These are phyloP conservation scores for Hordeum pubiflorum DNA, from an alignment of 202 grass and related monocot genomes.

Conservation along the genomic window DNA sequence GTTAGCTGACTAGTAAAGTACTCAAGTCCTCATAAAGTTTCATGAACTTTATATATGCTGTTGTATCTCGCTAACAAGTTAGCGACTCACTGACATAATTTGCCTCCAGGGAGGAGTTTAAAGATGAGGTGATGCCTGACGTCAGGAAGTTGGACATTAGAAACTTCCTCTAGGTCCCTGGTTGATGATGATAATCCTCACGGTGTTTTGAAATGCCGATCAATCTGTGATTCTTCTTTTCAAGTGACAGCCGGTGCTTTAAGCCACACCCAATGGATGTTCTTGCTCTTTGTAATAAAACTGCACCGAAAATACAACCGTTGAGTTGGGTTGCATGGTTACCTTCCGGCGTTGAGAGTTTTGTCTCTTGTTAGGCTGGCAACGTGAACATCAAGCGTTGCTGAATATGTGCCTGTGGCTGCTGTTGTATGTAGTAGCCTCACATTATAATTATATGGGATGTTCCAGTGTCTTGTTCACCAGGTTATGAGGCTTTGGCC, in stretches of 20 bases:
- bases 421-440: neutral
- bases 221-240: constrained; percentile 8
- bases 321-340: constrained; percentile 24
- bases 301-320: constrained; percentile 28
- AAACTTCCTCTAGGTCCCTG: constrained; percentile 53
- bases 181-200: neutral
- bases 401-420: neutral
- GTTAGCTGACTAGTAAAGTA: neutral
- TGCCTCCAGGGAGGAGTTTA: constrained; percentile 81
- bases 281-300: constrained; percentile 46
- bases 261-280: constrained; percentile 32
- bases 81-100: neutral
- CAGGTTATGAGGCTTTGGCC: neutral
- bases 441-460: neutral
- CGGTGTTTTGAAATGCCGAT: constrained; percentile 11
- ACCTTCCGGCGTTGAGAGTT: neutral
- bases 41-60: neutral
- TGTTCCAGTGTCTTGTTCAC: neutral
- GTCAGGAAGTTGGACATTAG: constrained; percentile 82
- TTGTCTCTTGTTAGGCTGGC: neutral
- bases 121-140: constrained; percentile 86
- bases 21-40: neutral
- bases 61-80: neutral
- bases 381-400: neutral
- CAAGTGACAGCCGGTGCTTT: constrained; percentile 18